Conservation (phyloP, 2,329 filamentous ascomycete species). For the Hypoxylon sp. region DNA sequence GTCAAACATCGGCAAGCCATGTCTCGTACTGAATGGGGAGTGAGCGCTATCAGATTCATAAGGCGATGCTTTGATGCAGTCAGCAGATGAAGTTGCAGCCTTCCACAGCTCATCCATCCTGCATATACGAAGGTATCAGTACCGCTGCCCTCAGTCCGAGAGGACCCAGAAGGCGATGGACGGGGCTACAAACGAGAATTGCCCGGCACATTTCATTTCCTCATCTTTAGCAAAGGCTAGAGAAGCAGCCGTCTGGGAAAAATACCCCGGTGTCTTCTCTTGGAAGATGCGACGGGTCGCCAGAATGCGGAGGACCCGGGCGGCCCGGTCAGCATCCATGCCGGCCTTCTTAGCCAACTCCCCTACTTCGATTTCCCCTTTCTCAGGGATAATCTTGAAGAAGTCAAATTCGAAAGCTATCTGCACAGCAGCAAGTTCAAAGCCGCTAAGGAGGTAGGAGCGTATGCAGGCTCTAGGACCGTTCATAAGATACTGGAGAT, state of each 20-base stretch:
- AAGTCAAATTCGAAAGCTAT: constrained; percentile 49
- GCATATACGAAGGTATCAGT: not conserved
- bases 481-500: constrained; percentile 30
- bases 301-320: constrained; percentile 45
- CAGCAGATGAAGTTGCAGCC: constrained; percentile 39
- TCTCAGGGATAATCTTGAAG: constrained; percentile 44
- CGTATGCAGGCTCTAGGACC: constrained; percentile 26
- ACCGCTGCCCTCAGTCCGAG: not conserved
- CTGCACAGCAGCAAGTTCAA: constrained; percentile 46
- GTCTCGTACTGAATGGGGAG: constrained; percentile 41
- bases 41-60: constrained; percentile 37
- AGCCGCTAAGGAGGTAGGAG: constrained; percentile 6
- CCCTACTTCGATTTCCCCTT: constrained; percentile 37
- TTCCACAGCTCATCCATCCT: constrained; percentile 49
- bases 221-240: constrained; percentile 31
- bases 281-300: constrained; percentile 46
- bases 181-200: constrained; percentile 29
- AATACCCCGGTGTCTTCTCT: constrained; percentile 33
- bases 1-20: constrained; percentile 38
- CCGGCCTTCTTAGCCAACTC: constrained; percentile 43
- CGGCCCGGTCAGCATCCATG: constrained; percentile 43
- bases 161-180: not conserved
- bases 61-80: constrained; percentile 39
- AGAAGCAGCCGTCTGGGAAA: constrained; percentile 43
- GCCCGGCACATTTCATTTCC: constrained; percentile 37